These are phyloP conservation scores for Omphalotus olearius DNA, from an alignment of 1,284 basidiomycete genomes.

Conservation along the genomic window DNA sequence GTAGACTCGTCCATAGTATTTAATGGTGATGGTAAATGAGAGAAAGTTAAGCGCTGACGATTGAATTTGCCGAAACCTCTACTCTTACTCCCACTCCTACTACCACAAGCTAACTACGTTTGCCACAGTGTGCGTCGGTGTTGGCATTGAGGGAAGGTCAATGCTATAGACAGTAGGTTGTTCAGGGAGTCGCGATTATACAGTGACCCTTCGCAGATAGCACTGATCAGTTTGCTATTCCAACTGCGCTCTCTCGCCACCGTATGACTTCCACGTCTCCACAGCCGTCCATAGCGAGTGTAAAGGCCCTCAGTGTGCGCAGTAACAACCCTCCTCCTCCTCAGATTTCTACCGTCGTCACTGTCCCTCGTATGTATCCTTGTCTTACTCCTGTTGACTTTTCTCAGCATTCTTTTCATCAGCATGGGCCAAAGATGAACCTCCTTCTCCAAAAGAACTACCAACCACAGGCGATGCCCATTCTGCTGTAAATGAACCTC, in stretches of 20 bases:
- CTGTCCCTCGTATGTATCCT: slow-evolving; percentile 59
- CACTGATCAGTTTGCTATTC: not conserved
- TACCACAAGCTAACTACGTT: not conserved
- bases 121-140: not conserved
- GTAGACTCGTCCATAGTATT: slow-evolving; percentile 39
- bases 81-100: not conserved
- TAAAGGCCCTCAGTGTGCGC: slow-evolving; percentile 37
- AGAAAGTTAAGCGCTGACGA: slow-evolving; percentile 5
- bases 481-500: slow-evolving; percentile 29
- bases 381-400: slow-evolving; percentile 14
- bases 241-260: not conserved
- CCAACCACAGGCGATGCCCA: slow-evolving; percentile 26
- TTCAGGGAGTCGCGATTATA: not conserved
- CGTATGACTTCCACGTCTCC: slow-evolving; percentile 21
- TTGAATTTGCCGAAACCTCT: slow-evolving; percentile 5
- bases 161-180: not conserved
- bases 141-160: not conserved
- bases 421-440: slow-evolving; percentile 83
- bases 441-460: slow-evolving; percentile 63
- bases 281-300: slow-evolving; percentile 35
- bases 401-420: slow-evolving; percentile 15
- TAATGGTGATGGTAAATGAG: not conserved
- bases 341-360: slow-evolving; percentile 54
- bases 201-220: not conserved
- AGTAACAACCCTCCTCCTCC: slow-evolving; percentile 33